A percentile compares a stretch with the other conserved stretches of the same genome.
Evolutionary conservation across 2,329 filamentous ascomycete species (phyloP).

Genomic region (Colletotrichum tabaci): DNA sequence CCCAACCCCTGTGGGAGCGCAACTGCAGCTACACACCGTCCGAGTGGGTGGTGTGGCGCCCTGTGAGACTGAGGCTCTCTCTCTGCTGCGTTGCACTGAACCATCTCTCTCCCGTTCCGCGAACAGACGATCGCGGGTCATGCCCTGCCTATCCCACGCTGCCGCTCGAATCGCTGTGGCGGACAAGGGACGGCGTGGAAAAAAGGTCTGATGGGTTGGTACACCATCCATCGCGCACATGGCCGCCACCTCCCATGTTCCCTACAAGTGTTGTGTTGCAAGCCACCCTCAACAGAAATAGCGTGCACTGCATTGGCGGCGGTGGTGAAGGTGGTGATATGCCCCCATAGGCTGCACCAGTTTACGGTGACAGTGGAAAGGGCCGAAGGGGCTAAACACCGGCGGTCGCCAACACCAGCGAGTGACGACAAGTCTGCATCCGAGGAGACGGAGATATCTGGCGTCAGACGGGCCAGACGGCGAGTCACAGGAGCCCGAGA

Average conservation of each 20-base stretch:
- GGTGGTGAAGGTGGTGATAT: slow-evolving; percentile 2
- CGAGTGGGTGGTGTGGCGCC: neutral
- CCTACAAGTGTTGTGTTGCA: slow-evolving; percentile 3
- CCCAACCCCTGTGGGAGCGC: neutral
- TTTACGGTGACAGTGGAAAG: neutral
- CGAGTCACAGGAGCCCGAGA: slow-evolving; percentile 21
- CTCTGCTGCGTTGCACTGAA: slow-evolving; percentile 33
- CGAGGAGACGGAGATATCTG: neutral
- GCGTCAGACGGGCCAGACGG: neutral
- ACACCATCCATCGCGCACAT: slow-evolving; percentile 19
- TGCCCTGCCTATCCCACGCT: neutral
- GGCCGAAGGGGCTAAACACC: slow-evolving; percentile 13
- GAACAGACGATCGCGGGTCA: slow-evolving; percentile 31
- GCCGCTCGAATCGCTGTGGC: slow-evolving; percentile 10
- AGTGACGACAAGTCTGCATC: slow-evolving; percentile 21
- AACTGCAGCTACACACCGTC: neutral
- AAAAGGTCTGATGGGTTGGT: slow-evolving; percentile 7
- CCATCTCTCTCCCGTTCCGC: slow-evolving; percentile 20
- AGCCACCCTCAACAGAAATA: slow-evolving; percentile 34
- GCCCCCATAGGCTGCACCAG: neutral
- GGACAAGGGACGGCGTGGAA: neutral
- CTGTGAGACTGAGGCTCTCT: slow-evolving; percentile 21
- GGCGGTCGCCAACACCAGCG: neutral
- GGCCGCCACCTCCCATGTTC: slow-evolving; percentile 22
- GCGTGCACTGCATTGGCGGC: neutral